These are phyloP conservation scores for Ascochyta viciae-villosae DNA, from an alignment of 2,329 filamentous ascomycete genomes.

Conservation along the genomic window DNA sequence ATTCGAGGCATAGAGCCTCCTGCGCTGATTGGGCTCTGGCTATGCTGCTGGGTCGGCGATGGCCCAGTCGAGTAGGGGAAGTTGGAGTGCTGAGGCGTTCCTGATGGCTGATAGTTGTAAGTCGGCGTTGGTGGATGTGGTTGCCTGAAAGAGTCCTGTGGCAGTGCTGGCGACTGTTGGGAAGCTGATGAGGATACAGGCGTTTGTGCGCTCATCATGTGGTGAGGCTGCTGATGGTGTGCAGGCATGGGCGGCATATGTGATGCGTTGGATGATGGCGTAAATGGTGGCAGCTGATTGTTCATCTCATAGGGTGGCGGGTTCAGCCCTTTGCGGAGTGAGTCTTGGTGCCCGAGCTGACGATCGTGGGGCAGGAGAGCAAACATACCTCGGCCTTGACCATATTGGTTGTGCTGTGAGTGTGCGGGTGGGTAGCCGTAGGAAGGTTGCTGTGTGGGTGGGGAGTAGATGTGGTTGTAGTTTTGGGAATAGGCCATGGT, in stretches of 20 bases:
- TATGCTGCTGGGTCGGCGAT: constrained; percentile 55
- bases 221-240: constrained; percentile 50
- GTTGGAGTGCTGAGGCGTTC: constrained; percentile 57
- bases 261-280: constrained; percentile 60
- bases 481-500: constrained; percentile 63
- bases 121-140: constrained; percentile 66
- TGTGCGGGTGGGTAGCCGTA: constrained; percentile 58
- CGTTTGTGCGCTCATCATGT: constrained; percentile 58
- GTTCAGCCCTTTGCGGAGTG: constrained; percentile 70
- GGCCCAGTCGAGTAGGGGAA: constrained; percentile 59
- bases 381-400: constrained; percentile 57
- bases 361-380: constrained; percentile 60
- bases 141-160: constrained; percentile 66
- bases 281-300: constrained; percentile 65
- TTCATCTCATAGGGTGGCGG: constrained; percentile 72
- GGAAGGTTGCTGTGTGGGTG: constrained; percentile 62
- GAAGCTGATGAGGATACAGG: constrained; percentile 48
- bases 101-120: constrained; percentile 67
- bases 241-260: constrained; percentile 55
- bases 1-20: constrained; percentile 57
- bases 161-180: constrained; percentile 61
- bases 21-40: constrained; percentile 56
- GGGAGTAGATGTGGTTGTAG: constrained; percentile 67
- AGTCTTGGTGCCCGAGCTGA: constrained; percentile 61
- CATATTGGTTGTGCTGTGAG: constrained; percentile 44